phyloP scores from a whole-genome alignment of 495 filamentous ascomycete genomes.

The Xeromyces bisporus region DNA sequence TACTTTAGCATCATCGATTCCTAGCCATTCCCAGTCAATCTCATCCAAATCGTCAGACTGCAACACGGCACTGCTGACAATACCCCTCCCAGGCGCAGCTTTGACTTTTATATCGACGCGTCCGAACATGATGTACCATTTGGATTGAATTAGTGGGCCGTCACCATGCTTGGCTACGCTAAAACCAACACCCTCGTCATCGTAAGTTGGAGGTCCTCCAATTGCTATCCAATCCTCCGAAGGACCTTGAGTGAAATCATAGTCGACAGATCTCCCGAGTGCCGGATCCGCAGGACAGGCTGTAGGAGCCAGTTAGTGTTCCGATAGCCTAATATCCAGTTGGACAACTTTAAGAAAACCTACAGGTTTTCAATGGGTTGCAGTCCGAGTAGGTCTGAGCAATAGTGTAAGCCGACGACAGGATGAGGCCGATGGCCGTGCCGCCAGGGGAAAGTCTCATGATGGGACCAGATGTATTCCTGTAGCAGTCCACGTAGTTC shows the following conservation, averaged over 20 bases:
- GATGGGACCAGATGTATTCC: too few species aligned
- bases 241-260: slow-evolving; percentile 62
- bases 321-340: slow-evolving; percentile 6
- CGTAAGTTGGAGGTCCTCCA: slow-evolving; percentile 55
- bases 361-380: slow-evolving; percentile 54
- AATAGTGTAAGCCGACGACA: slow-evolving; percentile 22
- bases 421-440: slow-evolving; percentile 14
- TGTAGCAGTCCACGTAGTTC: background rate
- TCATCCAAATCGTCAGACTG: slow-evolving; percentile 78
- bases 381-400: slow-evolving; percentile 65
- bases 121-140: slow-evolving; percentile 63
- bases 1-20: slow-evolving; percentile 41
- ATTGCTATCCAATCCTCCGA: slow-evolving; percentile 51
- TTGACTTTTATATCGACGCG: slow-evolving; percentile 40
- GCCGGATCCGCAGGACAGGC: slow-evolving; percentile 67
- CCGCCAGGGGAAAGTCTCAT: slow-evolving; percentile 15
- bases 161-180: slow-evolving; percentile 73
- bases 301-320: slow-evolving; percentile 10
- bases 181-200: slow-evolving; percentile 61
- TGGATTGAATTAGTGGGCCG: slow-evolving; percentile 60
- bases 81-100: slow-evolving; percentile 45
- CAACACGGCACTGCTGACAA: slow-evolving; percentile 60
- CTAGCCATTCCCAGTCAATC: slow-evolving; percentile 79
- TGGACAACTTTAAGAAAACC: slow-evolving; percentile 11
- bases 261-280: slow-evolving; percentile 56